Evolutionary conservation across 345 rosid genomes (phyloP), one percentile per base, ranked within the genome.

Genomic region (Eucalyptus decipiens): DNA sequence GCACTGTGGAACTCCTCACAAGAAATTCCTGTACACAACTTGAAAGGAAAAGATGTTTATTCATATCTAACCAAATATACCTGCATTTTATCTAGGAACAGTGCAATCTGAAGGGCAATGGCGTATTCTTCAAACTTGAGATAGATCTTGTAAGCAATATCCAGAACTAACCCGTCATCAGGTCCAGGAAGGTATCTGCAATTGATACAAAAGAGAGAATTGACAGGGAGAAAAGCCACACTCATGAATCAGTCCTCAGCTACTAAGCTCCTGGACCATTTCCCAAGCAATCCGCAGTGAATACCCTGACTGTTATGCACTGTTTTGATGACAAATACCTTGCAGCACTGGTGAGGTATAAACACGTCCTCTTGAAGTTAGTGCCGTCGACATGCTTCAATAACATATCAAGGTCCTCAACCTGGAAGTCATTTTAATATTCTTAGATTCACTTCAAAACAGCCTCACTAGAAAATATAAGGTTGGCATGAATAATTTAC

Each of bases 141-240:
- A 93, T 97, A 95, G 92, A 97, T 94, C 95, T 92, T 89, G 91
- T 95, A 95, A 5, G 98, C 97, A 90, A 96, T 95, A 92, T 95
- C 97, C 56, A 95, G 91, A 89, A 95, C 98, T 81, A 94, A 85
- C 92, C 90, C 86, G 93, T 97, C 99, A 94, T 97, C 98, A 89
- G 99, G 99, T 87, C 98, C 97, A 85, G 98, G 99, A 88, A 96
- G 96, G 90, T 95, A 97, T 93, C 99, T 97, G 94, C 89, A 91
- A 72, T 34, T 88, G 72, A 92, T 85, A 28, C 86, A 28, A 89
- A 92, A 92, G 14, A 52, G 18, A 86, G 76, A 40, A 86, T 86
- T 19, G 43, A 43, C 34, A 81, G 24, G 43, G 43, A 34, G 43
- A 72, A 72, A 34, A 72, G 81, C 37, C 54, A 60, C 17, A 16